Conservation (phyloP, 2,329 filamentous ascomycete genomes). For the Lithohypha guttulata region DNA sequence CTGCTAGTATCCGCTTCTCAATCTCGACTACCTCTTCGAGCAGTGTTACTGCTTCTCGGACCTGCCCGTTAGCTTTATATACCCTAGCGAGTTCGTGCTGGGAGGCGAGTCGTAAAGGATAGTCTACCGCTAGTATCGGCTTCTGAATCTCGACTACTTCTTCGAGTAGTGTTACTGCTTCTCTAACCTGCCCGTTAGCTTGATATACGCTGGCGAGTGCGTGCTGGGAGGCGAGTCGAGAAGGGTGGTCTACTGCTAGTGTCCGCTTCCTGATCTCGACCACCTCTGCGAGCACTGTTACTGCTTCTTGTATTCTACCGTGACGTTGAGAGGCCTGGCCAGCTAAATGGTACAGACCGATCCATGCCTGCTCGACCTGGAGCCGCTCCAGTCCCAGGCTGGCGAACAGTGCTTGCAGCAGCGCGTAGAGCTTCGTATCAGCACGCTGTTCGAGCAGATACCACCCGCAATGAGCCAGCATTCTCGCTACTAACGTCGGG, state of each 20-base stretch:
- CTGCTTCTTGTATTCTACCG: constrained; percentile 9
- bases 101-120: constrained; percentile 19
- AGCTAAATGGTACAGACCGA: background rate
- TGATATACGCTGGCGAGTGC: constrained; percentile 16
- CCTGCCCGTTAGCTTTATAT: constrained; percentile 14
- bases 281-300: constrained; percentile 15
- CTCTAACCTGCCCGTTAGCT: constrained; percentile 14
- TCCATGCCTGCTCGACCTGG: background rate
- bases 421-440: background rate
- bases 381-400: background rate
- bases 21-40: constrained; percentile 19
- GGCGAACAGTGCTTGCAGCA: background rate
- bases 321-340: background rate
- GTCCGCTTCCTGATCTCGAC: constrained; percentile 20
- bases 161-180: constrained; percentile 18
- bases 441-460: background rate
- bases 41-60: constrained; percentile 16
- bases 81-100: constrained; percentile 15
- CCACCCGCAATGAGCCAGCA: constrained; percentile 11
- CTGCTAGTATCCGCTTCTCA: constrained; percentile 20
- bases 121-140: constrained; percentile 21
- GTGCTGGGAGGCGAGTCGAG: constrained; percentile 14
- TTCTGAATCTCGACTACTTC: constrained; percentile 19
- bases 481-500: background rate
- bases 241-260: constrained; percentile 22